A percentile compares a stretch with the other conserved stretches of the same genome.
These are phyloP conservation scores for Solanum lycopersicoides DNA, from an alignment of 257 asterid species.

Conservation along the genomic window DNA sequence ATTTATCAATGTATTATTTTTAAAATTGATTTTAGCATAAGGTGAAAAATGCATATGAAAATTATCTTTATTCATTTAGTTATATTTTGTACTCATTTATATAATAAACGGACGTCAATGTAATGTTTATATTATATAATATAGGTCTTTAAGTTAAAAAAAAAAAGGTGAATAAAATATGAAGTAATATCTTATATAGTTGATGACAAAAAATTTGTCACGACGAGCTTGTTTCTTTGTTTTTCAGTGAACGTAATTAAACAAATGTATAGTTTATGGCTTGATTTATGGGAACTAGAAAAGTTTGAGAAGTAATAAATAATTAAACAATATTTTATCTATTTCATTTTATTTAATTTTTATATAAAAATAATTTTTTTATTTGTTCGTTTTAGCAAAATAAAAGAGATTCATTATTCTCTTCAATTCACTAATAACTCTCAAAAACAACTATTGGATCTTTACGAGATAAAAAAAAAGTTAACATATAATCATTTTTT, in stretches of 20 bases:
- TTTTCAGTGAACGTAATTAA: neutral
- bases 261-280: neutral
- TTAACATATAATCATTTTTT: no score
- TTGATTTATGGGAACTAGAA: neutral
- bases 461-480: no score
- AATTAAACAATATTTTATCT: neutral
- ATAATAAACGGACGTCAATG: neutral
- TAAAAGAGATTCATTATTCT: no score
- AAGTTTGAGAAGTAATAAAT: slow-evolving; percentile 4
- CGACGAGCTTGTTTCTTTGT: neutral
- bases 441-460: no score
- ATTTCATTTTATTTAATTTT: no score
- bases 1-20: neutral
- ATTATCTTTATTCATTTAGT: neutral
- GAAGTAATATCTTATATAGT: no score
- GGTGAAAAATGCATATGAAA: neutral
- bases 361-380: no score
- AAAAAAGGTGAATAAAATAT: no score
- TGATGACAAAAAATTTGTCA: neutral
- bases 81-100: no score
- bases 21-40: neutral
- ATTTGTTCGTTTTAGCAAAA: no score
- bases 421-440: no score
- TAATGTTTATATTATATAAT: neutral
- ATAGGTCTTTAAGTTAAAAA: no score